Evolutionary conservation across 768 basidiomycete genomes (phyloP).

Genomic region (Baorangia bicolor): DNA sequence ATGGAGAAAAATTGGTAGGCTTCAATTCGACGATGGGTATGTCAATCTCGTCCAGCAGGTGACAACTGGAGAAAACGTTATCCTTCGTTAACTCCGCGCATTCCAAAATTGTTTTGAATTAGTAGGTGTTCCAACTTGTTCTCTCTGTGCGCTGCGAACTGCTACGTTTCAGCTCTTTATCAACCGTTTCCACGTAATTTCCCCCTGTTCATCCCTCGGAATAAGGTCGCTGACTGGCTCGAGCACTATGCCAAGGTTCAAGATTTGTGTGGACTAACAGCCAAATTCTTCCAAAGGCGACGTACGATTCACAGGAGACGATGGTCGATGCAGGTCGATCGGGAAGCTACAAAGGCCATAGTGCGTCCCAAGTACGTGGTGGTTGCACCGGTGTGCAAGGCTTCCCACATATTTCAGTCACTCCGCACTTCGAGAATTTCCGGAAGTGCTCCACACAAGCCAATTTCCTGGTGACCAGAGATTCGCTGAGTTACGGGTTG

Average conservation of each 20-base stretch:
- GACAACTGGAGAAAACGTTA: slow-evolving; percentile 9
- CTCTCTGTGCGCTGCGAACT: background rate
- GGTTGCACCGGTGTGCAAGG: slow-evolving; percentile 4
- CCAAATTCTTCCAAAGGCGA: slow-evolving; percentile 3
- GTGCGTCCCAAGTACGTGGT: slow-evolving; percentile 3
- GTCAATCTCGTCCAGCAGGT: background rate
- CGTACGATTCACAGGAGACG: background rate
- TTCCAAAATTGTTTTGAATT: background rate
- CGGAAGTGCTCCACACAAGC: slow-evolving; percentile 4
- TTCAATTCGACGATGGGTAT: background rate
- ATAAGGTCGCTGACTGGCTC: slow-evolving; percentile 5
- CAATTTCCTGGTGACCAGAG: slow-evolving; percentile 18
- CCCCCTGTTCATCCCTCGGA: slow-evolving; percentile 1
- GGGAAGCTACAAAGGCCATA: background rate
- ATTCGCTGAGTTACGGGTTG: slow-evolving; percentile 27
- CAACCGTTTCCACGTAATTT: slow-evolving; percentile 6
- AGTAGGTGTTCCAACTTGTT: background rate
- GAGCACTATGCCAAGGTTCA: slow-evolving; percentile 2
- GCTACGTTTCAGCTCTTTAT: background rate
- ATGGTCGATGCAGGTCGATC: slow-evolving; percentile 1
- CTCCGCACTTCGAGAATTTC: background rate
- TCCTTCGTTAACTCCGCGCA: slow-evolving; percentile 3
- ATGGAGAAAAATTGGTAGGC: slow-evolving; percentile 3
- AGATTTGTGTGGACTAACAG: slow-evolving; percentile 6
- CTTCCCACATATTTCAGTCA: background rate